Evolutionary conservation across 176 grass and related monocot species (phyloP), one percentile per base, ranked within the genome.

Genomic region (Calamus simplicifolius): DNA sequence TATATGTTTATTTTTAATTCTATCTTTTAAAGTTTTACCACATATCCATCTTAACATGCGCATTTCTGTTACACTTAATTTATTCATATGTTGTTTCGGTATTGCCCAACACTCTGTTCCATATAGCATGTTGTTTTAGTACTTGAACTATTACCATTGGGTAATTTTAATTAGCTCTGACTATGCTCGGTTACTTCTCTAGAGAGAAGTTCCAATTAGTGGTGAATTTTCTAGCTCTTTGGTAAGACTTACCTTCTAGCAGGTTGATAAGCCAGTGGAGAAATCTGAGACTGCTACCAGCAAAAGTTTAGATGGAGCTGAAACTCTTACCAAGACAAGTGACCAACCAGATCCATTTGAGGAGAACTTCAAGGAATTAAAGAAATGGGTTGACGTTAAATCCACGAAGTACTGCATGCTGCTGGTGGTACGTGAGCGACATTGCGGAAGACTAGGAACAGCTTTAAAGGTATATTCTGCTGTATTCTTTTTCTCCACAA

Each of bases 361-460:
- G 57, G 93, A 92, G 73, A 98, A 85, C 59, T 92, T 85, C 52
- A 88, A 91, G 65, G 84, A 92, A 85, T 66, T 98, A 51, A 83
- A 87, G 52, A 98, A 98, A 82, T 98, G 93, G 93, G 87, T 75
- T 48, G 93, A 98, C 75, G 28, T 83, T 62, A 98, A 82, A 79
- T 81, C 87, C 74, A 69, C 68, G 60, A 98, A 92, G 66, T 98
- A 88, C n/a, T 80, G 75, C 19, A 78, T 76, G 72, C 67, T 92
- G 17, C 78, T 70, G 17, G 75, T 98, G 49, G 48, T 85, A 35
- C 79, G 82, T 27, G 93, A 98, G 71, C 80, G 60, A 67, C 81
- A 69, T 5, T 75, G 73, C 67, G 78, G 81, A 73, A 88, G 93
- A 73, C 50, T 72, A 64, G 93, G 93, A 65, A 92, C 76, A 16